These are phyloP conservation scores for Phytophthora meadii DNA, from an alignment of 352 stramenopile genomes.

Conservation along the genomic window DNA sequence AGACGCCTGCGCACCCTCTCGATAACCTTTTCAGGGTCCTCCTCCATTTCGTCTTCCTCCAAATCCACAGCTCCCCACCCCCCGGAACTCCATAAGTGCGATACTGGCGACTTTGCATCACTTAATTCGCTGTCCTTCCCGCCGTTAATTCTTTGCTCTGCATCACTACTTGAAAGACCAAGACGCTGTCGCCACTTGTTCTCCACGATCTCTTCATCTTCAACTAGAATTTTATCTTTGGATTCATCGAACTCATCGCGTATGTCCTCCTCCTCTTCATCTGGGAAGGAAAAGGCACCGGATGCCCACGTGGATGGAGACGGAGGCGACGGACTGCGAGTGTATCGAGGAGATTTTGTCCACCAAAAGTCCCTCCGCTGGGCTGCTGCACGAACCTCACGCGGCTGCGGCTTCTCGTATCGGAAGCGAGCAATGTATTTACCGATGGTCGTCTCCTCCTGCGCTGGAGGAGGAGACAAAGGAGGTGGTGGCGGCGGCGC, in stretches of 20 bases:
- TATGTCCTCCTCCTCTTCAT: constrained; percentile 28
- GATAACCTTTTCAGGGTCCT: constrained; percentile 67
- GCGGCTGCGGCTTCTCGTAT: constrained; percentile 53
- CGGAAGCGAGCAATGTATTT: constrained; percentile 79
- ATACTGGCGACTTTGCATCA: neutral
- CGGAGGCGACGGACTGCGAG: constrained; percentile 29
- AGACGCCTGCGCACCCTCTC: constrained; percentile 66
- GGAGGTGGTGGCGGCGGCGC: constrained; percentile 18
- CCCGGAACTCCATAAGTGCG: neutral
- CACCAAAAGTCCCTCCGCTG: constrained; percentile 65
- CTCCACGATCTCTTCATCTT: constrained; percentile 28
- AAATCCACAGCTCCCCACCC: constrained; percentile 21
- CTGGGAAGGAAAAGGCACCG: constrained; percentile 26
- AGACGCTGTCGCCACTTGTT: constrained; percentile 32
- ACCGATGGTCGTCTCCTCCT: constrained; percentile 63
- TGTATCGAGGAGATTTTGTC: constrained; percentile 44
- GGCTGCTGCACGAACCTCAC: constrained; percentile 43
- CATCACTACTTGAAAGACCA: constrained; percentile 7
- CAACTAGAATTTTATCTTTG: neutral
- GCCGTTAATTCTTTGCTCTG: neutral
- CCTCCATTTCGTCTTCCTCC: constrained; percentile 19
- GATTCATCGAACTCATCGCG: neutral
- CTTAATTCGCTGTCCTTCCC: neutral
- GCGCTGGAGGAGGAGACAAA: constrained; percentile 8
- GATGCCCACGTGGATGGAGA: constrained; percentile 35